A percentile compares a stretch with the other conserved stretches of the same genome.
These are phyloP conservation scores for Micractinium sp. DNA, from an alignment of 139 green algal genomes.

Conservation along the genomic window DNA sequence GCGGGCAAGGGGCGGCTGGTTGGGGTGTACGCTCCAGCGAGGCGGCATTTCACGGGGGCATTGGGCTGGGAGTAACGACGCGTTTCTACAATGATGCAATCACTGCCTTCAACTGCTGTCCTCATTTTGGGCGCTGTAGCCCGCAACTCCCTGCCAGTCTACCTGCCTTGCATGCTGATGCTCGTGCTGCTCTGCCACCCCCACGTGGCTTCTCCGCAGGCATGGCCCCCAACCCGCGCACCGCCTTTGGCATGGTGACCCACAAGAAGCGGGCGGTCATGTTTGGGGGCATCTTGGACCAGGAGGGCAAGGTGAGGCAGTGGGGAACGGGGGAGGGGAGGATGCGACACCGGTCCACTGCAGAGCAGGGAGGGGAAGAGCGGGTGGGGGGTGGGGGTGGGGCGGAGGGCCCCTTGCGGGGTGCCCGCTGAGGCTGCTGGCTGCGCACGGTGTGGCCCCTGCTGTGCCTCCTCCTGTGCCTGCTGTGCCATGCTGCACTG, in stretches of 20 bases:
- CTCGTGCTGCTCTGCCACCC: neutral
- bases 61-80: neutral
- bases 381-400: no score
- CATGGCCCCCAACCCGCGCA: conserved; percentile 82
- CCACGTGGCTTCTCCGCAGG: conserved; percentile 46
- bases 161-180: neutral
- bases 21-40: no score
- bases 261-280: conserved; percentile 83
- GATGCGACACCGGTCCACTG: neutral
- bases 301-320: conserved; percentile 67
- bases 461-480: no score
- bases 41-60: no score
- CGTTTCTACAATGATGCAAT: neutral
- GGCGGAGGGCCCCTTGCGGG: no score
- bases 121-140: neutral
- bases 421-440: neutral
- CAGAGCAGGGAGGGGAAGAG: neutral
- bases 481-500: neutral
- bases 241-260: conserved; percentile 82
- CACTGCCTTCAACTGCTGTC: neutral
- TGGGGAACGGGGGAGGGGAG: neutral
- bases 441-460: no score
- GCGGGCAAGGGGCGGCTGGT: no score
- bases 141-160: neutral
- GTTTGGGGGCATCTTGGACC: conserved; percentile 94